Conservation (phyloP, 805 yeast species). For the Torulaspora gathmanii region DNA sequence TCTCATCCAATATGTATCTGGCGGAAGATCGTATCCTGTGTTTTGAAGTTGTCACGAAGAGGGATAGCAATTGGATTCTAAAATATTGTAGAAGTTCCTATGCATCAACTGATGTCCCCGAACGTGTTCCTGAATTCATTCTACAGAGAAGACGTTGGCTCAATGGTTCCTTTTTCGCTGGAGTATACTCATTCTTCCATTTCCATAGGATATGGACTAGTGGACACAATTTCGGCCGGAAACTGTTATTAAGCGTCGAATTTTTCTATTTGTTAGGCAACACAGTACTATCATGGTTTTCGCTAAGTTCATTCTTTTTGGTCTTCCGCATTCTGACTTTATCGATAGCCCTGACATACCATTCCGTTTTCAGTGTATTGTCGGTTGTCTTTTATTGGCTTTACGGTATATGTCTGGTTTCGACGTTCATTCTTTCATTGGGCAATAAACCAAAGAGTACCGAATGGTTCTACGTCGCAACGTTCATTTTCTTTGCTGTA, state of each 20-base stretch:
- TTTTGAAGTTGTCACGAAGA: constrained; percentile 90
- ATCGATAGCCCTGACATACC: constrained; percentile 53
- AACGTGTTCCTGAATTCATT: constrained; percentile 75
- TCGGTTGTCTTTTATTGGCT: constrained; percentile 81
- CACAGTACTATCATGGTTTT: constrained; percentile 85
- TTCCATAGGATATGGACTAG: constrained; percentile 73
- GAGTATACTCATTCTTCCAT: constrained; percentile 78
- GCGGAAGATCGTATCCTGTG: constrained; percentile 96
- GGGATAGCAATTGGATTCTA: constrained; percentile 65
- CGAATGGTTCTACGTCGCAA: constrained; percentile 64
- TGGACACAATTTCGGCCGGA: constrained; percentile 64
- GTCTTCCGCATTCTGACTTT: constrained; percentile 85
- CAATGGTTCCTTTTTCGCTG: constrained; percentile 94
- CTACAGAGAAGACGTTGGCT: constrained; percentile 95
- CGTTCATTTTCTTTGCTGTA: constrained; percentile 76
- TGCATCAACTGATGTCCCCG: constrained; percentile 96
- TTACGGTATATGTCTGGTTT: constrained; percentile 71
- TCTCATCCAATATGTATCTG: constrained; percentile 91
- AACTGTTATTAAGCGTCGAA: constrained; percentile 68
- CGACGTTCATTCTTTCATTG: constrained; percentile 83
- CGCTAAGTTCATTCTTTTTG: constrained; percentile 81
- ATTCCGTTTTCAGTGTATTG: constrained; percentile 68
- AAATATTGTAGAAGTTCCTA: constrained; percentile 81
- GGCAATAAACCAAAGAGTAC: constrained; percentile 96
- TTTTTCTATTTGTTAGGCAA: constrained; percentile 72